Base-by-base conservation (phyloP, 495 filamentous ascomycete genomes). In the Neurospora sp. region DNA sequence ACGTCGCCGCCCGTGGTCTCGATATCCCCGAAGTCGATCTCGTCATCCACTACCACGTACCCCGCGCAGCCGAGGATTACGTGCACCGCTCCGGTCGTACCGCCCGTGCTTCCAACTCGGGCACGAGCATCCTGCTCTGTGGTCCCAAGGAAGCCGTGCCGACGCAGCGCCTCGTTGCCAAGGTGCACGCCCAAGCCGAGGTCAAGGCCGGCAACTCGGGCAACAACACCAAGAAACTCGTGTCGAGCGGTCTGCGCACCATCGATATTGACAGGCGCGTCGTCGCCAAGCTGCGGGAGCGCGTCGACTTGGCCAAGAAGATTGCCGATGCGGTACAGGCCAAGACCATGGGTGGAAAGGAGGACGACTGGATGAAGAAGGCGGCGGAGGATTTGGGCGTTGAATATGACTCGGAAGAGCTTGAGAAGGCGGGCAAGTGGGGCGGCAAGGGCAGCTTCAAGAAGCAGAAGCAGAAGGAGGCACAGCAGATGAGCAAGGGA, bases 51-150 rank as follows among this genome's bases (percentile, higher is more conserved):
- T 99, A 99, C 82, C 96, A 98, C 82, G 90, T 97, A 10, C 96
- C 96, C 8, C 92, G 94, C 70, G 84, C 93, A 16, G 96, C 96
- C 35, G 96, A 98, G 81, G 90, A 89, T 73, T 99, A 99, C 78
- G 94, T 99, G 35, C 96, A 99, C 78, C 90, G 96, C 72, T 98
- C 96, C 4, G 96, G 96, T 35, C 93, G 96, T 77, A 98, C 96
- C 3, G 96, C 96, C 3, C 92, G 96, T 77, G 95, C 92, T 8
- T 87, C 89, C 35, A 87, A 87, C 16, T 86, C 86, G 0, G 96
- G 96, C 71, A 88, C 91, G 31, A 94, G 91, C 80, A 88, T 99
- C 71, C 82, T 99, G 9, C 88, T 99, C 44, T 98, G 95, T 79
- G 88, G 93, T 0, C 96, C 96, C 0, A 94, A 98, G 72, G 96